Conservation (phyloP, 805 yeast species). For the Blastobotrys parvus region DNA sequence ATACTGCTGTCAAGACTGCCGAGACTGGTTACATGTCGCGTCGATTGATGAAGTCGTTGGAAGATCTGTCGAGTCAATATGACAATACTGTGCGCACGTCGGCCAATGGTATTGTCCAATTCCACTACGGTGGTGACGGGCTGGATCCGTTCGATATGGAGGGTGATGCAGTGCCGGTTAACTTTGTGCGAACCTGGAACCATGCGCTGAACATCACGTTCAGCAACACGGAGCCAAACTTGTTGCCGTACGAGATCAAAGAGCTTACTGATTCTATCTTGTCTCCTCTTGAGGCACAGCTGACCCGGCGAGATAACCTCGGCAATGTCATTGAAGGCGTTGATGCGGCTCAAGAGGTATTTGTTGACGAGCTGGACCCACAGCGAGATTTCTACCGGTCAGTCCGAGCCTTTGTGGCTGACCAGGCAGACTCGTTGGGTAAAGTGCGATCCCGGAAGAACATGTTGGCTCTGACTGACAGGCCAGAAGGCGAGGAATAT, state of each 20-base stretch:
- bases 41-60: slow-evolving; percentile 94
- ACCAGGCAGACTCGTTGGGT: slow-evolving; percentile 52
- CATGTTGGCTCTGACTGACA: slow-evolving; percentile 37
- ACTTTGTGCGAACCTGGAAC: slow-evolving; percentile 89
- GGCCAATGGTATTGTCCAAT: slow-evolving; percentile 92
- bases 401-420: slow-evolving; percentile 51
- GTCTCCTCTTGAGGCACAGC: slow-evolving; percentile 48
- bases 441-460: slow-evolving; percentile 46
- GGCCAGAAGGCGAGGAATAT: slow-evolving; percentile 35
- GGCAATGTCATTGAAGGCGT: slow-evolving; percentile 44
- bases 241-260: slow-evolving; percentile 64
- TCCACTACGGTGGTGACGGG: slow-evolving; percentile 97
- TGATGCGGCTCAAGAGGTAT: slow-evolving; percentile 38
- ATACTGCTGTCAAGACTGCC: slow-evolving; percentile 98
- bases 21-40: slow-evolving; percentile 99
- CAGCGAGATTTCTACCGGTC: slow-evolving; percentile 79
- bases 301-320: slow-evolving; percentile 63
- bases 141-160: slow-evolving; percentile 98
- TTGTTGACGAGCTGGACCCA: slow-evolving; percentile 78
- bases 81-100: slow-evolving; percentile 95
- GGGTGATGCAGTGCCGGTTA: slow-evolving; percentile 95
- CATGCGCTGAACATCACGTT: slow-evolving; percentile 75
- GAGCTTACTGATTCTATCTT: slow-evolving; percentile 48
- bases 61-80: slow-evolving; percentile 87
- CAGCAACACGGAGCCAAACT: slow-evolving; percentile 38